A percentile compares a stretch with the other conserved stretches of the same genome.
Conservation (phyloP, 1,139 yeast genomes). For the Spathaspora sp. region DNA sequence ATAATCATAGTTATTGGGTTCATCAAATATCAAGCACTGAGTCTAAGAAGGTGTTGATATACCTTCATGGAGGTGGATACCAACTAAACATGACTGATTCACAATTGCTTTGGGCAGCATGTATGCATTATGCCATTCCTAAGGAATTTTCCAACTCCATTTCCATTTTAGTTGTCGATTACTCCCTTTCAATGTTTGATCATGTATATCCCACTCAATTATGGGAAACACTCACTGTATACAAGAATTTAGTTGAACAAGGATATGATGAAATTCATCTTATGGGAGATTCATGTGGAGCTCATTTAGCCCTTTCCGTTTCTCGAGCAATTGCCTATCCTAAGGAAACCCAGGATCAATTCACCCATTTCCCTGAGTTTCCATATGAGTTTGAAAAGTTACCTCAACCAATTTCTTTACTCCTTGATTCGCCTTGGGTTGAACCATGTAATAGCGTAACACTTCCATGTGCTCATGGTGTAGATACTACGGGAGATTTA, state of each 20-base stretch:
- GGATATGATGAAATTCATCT: constrained; percentile 34
- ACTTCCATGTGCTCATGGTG: constrained; percentile 20
- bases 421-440: constrained; percentile 42
- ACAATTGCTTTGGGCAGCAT: constrained; percentile 25
- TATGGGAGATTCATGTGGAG: constrained; percentile 52
- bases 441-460: constrained; percentile 12
- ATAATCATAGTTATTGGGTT: constrained; percentile 23
- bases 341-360: constrained; percentile 25
- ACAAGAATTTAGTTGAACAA: constrained; percentile 24
- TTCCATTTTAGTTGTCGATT: constrained; percentile 38
- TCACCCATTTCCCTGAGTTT: constrained; percentile 20
- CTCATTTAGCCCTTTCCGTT: constrained; percentile 34
- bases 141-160: constrained; percentile 14
- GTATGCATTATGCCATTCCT: constrained; percentile 24
- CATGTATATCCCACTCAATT: constrained; percentile 40
- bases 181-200: constrained; percentile 29
- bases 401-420: constrained; percentile 23
- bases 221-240: constrained; percentile 29
- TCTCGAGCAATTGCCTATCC: constrained; percentile 35
- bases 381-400: constrained; percentile 15
- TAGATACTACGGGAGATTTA: constrained; percentile 27
- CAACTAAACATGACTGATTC: constrained; percentile 28
- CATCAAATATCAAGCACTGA: constrained; percentile 15
- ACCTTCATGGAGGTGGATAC: constrained; percentile 48
- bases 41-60: constrained; percentile 24